Conservation (phyloP, 1,284 basidiomycete species). For the Ceratobasidium sp. region DNA sequence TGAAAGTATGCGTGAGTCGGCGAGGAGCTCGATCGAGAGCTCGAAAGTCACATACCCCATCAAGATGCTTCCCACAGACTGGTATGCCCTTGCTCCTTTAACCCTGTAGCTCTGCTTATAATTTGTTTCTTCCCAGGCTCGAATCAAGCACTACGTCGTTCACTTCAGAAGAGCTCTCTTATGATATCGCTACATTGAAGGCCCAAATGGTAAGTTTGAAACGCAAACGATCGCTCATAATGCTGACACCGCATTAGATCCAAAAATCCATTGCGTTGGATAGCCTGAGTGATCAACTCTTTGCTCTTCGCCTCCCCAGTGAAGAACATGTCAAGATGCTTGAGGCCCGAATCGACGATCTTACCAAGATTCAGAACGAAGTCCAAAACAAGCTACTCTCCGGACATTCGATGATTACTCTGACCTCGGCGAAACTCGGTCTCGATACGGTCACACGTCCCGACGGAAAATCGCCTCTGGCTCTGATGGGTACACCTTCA, state of each 20-base stretch:
- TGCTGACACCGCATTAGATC: background rate
- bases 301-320: background rate
- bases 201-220: background rate
- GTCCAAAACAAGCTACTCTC: background rate
- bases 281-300: background rate
- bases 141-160: slow-evolving; percentile 1
- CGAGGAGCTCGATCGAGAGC: background rate
- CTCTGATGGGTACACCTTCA: background rate
- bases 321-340: background rate
- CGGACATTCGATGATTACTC: background rate
- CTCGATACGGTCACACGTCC: no score
- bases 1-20: background rate
- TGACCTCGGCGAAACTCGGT: no score
- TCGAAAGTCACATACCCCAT: background rate
- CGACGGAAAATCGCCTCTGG: no score
- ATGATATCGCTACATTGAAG: background rate
- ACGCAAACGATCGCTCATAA: background rate
- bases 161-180: background rate
- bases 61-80: background rate
- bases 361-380: background rate
- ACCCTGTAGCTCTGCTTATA: no score
- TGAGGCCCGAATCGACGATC: background rate
- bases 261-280: background rate
- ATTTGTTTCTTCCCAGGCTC: background rate
- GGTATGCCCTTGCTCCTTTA: background rate